phyloP scores from a whole-genome alignment of 1,284 basidiomycete genomes.

The Veloboletus limbatus region DNA sequence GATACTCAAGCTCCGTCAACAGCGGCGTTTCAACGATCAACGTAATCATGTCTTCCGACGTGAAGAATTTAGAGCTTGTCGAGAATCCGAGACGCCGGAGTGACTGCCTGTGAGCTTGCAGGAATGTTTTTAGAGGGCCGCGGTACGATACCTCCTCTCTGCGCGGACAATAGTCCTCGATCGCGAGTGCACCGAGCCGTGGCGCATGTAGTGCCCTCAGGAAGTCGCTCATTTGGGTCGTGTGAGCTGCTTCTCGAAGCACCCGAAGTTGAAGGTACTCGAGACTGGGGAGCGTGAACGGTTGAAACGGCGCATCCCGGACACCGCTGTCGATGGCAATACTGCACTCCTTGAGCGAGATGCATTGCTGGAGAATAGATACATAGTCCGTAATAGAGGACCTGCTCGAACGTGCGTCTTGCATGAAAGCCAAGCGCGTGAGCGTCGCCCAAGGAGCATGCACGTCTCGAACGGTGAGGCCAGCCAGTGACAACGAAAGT shows the following conservation, averaged over 20 bases:
- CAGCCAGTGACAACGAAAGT: slow-evolving; percentile 22
- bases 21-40: slow-evolving; percentile 19
- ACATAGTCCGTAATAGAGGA: slow-evolving; percentile 25
- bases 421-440: slow-evolving; percentile 26
- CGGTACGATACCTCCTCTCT: slow-evolving; percentile 19
- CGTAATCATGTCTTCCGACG: slow-evolving; percentile 21
- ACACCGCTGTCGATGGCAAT: slow-evolving; percentile 17
- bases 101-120: slow-evolving; percentile 13
- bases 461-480: slow-evolving; percentile 19
- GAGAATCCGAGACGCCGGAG: slow-evolving; percentile 18
- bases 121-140: slow-evolving; percentile 19
- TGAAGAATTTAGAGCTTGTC: slow-evolving; percentile 22
- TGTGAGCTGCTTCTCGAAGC: slow-evolving; percentile 19
- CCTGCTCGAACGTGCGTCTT: slow-evolving; percentile 21
- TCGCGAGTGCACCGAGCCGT: slow-evolving; percentile 15
- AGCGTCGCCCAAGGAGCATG: slow-evolving; percentile 18
- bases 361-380: slow-evolving; percentile 20
- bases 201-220: slow-evolving; percentile 17
- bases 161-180: slow-evolving; percentile 23
- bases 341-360: slow-evolving; percentile 22
- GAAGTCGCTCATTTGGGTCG: slow-evolving; percentile 22
- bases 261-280: slow-evolving; percentile 20
- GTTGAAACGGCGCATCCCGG: slow-evolving; percentile 13
- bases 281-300: slow-evolving; percentile 19
- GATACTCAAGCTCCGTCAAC: slow-evolving; percentile 25